A percentile compares a stretch with the other conserved stretches of the same genome.
Conservation (phyloP, 352 stramenopile genomes). For the Globisporangium iwayamae region DNA sequence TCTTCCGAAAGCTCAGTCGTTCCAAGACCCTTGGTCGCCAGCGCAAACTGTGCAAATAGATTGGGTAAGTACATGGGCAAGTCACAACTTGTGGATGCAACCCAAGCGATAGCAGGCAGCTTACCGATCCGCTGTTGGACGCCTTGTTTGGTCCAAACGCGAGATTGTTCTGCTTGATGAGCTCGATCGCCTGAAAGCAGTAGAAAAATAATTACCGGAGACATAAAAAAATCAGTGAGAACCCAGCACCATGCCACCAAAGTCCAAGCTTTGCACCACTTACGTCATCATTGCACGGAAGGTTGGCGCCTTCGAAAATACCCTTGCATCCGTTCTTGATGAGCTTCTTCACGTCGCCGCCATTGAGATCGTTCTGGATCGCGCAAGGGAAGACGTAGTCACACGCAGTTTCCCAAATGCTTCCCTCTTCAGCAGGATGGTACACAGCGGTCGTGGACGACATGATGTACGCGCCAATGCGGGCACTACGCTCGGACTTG, state of each 20-base stretch:
- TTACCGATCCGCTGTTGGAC: constrained; percentile 70
- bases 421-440: constrained; percentile 66
- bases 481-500: constrained; percentile 78
- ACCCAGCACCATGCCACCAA: background rate
- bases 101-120: background rate
- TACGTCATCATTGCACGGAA: constrained; percentile 74
- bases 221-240: background rate
- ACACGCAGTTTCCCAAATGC: constrained; percentile 89
- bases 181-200: constrained; percentile 44
- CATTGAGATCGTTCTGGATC: constrained; percentile 92
- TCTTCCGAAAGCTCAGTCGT: constrained; percentile 50
- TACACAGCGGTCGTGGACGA: constrained; percentile 87
- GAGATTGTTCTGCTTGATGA: constrained; percentile 82
- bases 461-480: constrained; percentile 86
- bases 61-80: too few relatives aligned
- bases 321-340: constrained; percentile 89
- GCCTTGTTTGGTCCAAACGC: constrained; percentile 87
- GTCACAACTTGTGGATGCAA: background rate
- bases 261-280: background rate
- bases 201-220: background rate
- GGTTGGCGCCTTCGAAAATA: constrained; percentile 85
- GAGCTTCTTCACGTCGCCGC: constrained; percentile 59
- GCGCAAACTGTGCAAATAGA: constrained; percentile 35
- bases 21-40: constrained; percentile 60
- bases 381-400: constrained; percentile 97